These are phyloP conservation scores for Gomphus bonarii DNA, from an alignment of 1,284 basidiomycete species.

Conservation along the genomic window DNA sequence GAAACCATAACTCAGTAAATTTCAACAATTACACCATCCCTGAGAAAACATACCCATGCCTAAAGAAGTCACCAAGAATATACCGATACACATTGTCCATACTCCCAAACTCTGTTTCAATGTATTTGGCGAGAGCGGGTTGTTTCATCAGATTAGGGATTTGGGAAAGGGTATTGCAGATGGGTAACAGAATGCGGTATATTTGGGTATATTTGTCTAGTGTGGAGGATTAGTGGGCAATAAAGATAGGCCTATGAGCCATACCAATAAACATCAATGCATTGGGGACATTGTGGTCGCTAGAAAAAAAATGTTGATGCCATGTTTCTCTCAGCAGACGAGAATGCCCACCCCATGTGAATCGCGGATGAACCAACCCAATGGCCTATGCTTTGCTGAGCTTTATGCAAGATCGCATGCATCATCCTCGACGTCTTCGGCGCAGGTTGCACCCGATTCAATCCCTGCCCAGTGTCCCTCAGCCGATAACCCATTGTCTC, in stretches of 20 bases:
- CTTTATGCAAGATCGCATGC: conserved; percentile 71
- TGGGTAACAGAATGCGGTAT: conserved; percentile 74
- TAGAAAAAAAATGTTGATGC: conserved; percentile 8
- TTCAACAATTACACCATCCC: conserved; percentile 2
- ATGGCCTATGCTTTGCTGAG: conserved; percentile 64
- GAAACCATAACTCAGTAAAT: conserved; percentile 1
- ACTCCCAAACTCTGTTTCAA: conserved; percentile 71
- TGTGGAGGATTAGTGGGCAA: not conserved
- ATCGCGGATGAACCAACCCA: conserved; percentile 61
- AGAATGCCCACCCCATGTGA: conserved; percentile 35
- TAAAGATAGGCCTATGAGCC: conserved; percentile 5
- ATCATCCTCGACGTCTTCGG: conserved; percentile 79
- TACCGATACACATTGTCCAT: conserved; percentile 54
- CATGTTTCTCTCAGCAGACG: too few species aligned
- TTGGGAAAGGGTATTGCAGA: conserved; percentile 66
- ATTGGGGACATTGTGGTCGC: conserved; percentile 80
- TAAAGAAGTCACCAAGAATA: conserved; percentile 71
- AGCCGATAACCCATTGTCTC: conserved; percentile 63
- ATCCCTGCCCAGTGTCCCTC: conserved; percentile 72
- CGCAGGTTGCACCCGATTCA: conserved; percentile 73
- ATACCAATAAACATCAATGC: conserved; percentile 68
- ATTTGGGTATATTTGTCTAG: conserved; percentile 79
- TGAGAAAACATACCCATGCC: conserved; percentile 34
- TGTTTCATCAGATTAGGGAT: conserved; percentile 54
- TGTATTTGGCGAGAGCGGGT: conserved; percentile 61